Evolutionary conservation across 1,284 basidiomycete genomes (phyloP), one percentile per base, ranked within the genome.

Genomic region (Ganoderma sinense): DNA sequence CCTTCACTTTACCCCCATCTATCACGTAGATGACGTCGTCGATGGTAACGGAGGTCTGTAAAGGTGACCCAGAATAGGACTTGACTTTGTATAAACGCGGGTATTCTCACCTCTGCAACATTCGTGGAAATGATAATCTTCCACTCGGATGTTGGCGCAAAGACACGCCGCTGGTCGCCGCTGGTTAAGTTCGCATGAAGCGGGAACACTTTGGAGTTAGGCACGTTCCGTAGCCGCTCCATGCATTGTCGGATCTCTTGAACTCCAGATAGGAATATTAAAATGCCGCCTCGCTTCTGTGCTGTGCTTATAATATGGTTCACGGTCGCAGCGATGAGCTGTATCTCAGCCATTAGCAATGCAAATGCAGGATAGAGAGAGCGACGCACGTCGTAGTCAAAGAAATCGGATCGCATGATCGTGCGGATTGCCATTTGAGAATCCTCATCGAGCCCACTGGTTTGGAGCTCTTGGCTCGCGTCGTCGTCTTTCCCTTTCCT

Each of bases 41-140:
- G 72, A 98, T 97, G 0, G 97, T 98, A 72, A 98, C 96, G 4
- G 94, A 97, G 1, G 97, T 98, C 88, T 98, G 83, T 11, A 8
- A 2, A 58, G 79, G 74, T 48, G 55, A n/a, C 2, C 65, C n/a
- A 53, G 51, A 33, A 40, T 62, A 43, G 70, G 65, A 11, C 33
- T 29, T 13, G 31, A 31, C 11, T 10, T 39, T 18, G n/a, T 0
- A 6, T 39, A 16, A 51, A n/a, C 1, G 18, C 14, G 1, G 11
- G 6, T 14, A 16, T 16, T 63, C 82, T 60, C 73, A 88, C 91
- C 85, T 94, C 92, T 7, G 94, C 95, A 33, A 98, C 94, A 75
- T 98, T 98, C 10, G 97, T 98, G 0, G 96, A 88, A 0, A 91
- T 94, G 41, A 98, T 91, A 56, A 98, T 89, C 80, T 98, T 98